A percentile compares a stretch with the other conserved stretches of the same genome.
Evolutionary conservation across 495 filamentous ascomycete genomes (phyloP).

Genomic region (Talaromyces nanjingensis): DNA sequence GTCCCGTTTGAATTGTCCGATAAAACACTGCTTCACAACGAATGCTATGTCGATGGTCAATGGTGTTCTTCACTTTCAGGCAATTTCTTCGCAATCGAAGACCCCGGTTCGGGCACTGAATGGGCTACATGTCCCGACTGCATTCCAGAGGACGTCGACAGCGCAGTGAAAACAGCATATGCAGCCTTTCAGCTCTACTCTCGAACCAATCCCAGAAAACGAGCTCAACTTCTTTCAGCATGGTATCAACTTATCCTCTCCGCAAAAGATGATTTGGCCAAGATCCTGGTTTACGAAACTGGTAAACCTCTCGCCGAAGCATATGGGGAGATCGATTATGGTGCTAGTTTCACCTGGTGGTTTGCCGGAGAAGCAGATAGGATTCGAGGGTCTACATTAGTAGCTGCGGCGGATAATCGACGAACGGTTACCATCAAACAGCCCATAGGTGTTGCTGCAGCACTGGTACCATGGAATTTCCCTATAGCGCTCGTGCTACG

Average conservation of each 20-base stretch:
- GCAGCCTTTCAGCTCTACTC: constrained; percentile 53
- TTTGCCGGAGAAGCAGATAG: constrained; percentile 66
- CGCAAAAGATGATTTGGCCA: constrained; percentile 48
- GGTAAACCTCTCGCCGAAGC: constrained; percentile 58
- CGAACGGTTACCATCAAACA: constrained; percentile 66
- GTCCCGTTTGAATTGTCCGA: background rate
- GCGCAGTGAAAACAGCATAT: constrained; percentile 51
- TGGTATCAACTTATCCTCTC: constrained; percentile 48
- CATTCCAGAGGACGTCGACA: constrained; percentile 44
- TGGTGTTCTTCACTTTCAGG: background rate
- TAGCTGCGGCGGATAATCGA: constrained; percentile 49
- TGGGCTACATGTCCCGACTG: constrained; percentile 55
- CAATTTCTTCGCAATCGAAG: constrained; percentile 17
- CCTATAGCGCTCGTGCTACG: constrained; percentile 60
- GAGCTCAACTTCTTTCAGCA: constrained; percentile 57
- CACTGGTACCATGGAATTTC: constrained; percentile 62
- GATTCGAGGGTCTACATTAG: constrained; percentile 52
- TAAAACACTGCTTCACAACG: background rate
- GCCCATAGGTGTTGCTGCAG: constrained; percentile 58
- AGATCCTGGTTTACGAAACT: constrained; percentile 55
- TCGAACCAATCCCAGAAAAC: constrained; percentile 50
- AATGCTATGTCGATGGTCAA: constrained; percentile 2
- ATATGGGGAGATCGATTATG: constrained; percentile 54
- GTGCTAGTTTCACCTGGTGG: constrained; percentile 55
- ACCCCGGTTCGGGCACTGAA: constrained; percentile 57